Base-by-base conservation (phyloP, 305 asterid genomes). In the Ajuga reptans region DNA sequence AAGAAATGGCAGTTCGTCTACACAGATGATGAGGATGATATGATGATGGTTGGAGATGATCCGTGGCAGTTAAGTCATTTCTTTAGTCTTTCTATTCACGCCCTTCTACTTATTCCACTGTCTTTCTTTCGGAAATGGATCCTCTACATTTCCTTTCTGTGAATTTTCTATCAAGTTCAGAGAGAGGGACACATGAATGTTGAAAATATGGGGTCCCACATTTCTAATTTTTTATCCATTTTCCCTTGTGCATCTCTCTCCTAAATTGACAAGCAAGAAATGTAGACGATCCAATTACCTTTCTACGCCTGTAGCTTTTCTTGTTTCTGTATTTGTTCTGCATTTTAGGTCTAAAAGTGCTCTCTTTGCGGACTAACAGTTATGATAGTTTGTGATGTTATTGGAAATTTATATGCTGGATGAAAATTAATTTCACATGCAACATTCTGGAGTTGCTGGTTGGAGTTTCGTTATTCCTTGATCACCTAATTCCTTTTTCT, bases 21-120 rank as follows among this genome's bases (percentile, higher is more conserved):
- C 84, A 87, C 97, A n/a, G 98, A 92, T 66, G 85, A 85, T 50
- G 98, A 92, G 82, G 94, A 87, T 63, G 98, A 92, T 85, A 90
- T 82, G 86, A 92, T 92, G 98, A 86, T 92, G 97, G 98, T 92
- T 71, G 98, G 98, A 73, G 98, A 92, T 57, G 98, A 92, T 71
- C 98, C 98, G 27, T 92, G 98, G 98, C 97, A 83, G 87, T 83
- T 83, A 58, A 83, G 84, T 83, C 45, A 2, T 10, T 55, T 24
- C 17, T 67, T 47, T 21, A 21, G 0, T 24, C 42, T 31, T 27
- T 46, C 34, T 33, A 9, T 42, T 45, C 43, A 36, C 36, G 58
- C 43, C 2, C n/a, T 36, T 50, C 57, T 68, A 29, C 43, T 42
- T 15, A 31, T 6, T 49, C 9, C 31, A 34, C 34, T 11, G 5